Evolutionary conservation across 176 grass and related monocot genomes (phyloP), one percentile per base, ranked within the genome.

Genomic region (Oryza coarctata): DNA sequence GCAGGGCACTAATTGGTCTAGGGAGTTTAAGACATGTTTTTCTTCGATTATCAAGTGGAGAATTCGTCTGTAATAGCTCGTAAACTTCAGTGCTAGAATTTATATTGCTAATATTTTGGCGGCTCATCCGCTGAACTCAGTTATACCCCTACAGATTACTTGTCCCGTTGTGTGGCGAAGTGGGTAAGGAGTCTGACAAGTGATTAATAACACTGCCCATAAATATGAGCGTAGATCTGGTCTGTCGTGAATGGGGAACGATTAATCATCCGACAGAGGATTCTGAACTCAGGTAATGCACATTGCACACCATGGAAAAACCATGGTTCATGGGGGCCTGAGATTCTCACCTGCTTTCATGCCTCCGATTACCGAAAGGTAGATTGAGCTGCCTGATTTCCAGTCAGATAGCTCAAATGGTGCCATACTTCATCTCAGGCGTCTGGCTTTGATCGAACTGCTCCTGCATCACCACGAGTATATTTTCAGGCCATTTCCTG

Each of bases 211-310:
- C 6, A 7, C 43, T 4, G 20, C 7, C 30, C 40, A 65, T 35
- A 50, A 65, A 50, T 49, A 50, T 40, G 7, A 25, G 69, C 9
- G 82, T 77, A 84, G 68, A 44, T 84, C 81, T 79, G 7, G 61
- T 11, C 50, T 39, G 40, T 43, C 33, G 25, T 20, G 12, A n/a
- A 28, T 27, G 63, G 70, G 80, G 70, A 70, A 76, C 70, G 45
- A 79, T 67, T 78, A 31, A 75, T 49, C 17, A 18, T 70, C 18
- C 9, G 32, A 66, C 76, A 74, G 61, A 78, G 50, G 82, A 35
- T 45, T 26, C 76, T 26, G 50, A 63, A 55, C 40, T 80, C 84
- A 52, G 47, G 47, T n/a, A n/a, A n/a, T n/a, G n/a, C n/a, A 23
- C 63, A 86, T 3, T 27, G 57, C 31, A 31, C 50, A n/a, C 50